phyloP scores from a whole-genome alignment of 495 filamentous ascomycete genomes.

The Cercophora samala region DNA sequence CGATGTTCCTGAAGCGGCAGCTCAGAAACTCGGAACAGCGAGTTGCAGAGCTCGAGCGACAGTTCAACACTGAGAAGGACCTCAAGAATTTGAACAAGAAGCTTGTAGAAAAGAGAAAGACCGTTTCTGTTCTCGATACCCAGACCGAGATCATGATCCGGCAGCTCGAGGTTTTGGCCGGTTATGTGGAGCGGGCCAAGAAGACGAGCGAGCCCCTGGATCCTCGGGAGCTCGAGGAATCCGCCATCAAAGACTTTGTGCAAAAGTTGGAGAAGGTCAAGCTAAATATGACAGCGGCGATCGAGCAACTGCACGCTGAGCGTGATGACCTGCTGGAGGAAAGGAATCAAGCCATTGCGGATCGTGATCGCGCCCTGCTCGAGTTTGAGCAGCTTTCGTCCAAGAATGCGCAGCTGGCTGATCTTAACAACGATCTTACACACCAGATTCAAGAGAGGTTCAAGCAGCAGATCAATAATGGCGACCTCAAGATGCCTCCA shows the following conservation, averaged over 20 bases:
- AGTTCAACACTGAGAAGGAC: conserved; percentile 66
- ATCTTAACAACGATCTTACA: conserved; percentile 91
- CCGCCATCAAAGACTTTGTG: conserved; percentile 82
- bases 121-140: conserved; percentile 91
- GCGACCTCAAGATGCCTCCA: conserved; percentile 47
- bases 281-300: conserved; percentile 67
- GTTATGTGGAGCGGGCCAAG: conserved; percentile 59
- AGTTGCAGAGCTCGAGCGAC: conserved; percentile 76
- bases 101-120: conserved; percentile 88
- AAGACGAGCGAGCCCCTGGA: conserved; percentile 74
- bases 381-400: conserved; percentile 92
- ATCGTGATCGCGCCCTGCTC: conserved; percentile 86
- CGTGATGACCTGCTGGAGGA: conserved; percentile 80
- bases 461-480: conserved; percentile 66
- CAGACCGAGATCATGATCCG: conserved; percentile 93
- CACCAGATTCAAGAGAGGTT: conserved; percentile 92
- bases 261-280: conserved; percentile 83
- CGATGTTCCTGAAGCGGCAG: conserved; percentile 68
- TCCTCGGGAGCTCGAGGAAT: conserved; percentile 72
- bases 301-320: conserved; percentile 81
- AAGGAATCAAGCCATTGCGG: conserved; percentile 68
- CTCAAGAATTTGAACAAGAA: conserved; percentile 82
- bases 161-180: conserved; percentile 78
- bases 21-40: conserved; percentile 76
- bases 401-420: conserved; percentile 89